A percentile compares a stretch with the other conserved stretches of the same genome.
These are phyloP conservation scores for Sarcocystis neurona DNA, from an alignment of 169 alveolate species.

Conservation along the genomic window DNA sequence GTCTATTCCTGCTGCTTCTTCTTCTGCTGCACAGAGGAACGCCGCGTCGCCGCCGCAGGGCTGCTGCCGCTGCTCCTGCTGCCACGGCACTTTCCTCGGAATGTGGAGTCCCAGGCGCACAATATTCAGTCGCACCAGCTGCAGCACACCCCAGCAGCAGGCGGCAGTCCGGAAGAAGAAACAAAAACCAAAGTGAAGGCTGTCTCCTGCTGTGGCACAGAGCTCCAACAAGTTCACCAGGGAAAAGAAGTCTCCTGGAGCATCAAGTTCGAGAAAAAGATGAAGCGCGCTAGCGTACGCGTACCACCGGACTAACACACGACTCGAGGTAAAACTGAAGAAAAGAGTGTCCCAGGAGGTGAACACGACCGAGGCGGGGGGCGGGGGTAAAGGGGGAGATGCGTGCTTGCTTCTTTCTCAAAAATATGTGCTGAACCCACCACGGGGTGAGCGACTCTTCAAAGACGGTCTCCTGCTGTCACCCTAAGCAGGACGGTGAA, in stretches of 20 bases:
- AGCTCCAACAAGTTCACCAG: not conserved
- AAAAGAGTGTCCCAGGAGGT: too few relatives aligned
- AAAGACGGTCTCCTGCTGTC: too few relatives aligned
- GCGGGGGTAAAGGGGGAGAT: too few relatives aligned
- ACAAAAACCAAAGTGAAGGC: not conserved
- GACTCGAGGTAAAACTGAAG: not conserved
- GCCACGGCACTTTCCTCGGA: not conserved
- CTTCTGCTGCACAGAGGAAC: not conserved
- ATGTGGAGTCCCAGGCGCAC: slow-evolving; percentile 17
- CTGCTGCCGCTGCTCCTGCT: not conserved
- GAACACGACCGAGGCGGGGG: too few relatives aligned
- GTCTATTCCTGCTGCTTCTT: too few relatives aligned
- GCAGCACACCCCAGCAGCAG: not conserved
- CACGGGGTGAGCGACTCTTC: too few relatives aligned
- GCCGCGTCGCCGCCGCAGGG: not conserved
- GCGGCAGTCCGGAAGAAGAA: not conserved
- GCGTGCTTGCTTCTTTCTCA: too few relatives aligned
- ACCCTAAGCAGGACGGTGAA: too few relatives aligned
- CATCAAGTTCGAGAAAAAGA: not conserved
- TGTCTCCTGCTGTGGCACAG: too few relatives aligned
- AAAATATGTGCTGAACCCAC: too few relatives aligned
- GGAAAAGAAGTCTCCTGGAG: not conserved
- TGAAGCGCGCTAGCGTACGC: not conserved
- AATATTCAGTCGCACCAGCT: slow-evolving; percentile 8
- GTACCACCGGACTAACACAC: not conserved